Evolutionary conservation across 306 rosid genomes (phyloP), one percentile per base, ranked within the genome.

Genomic region (Pueraria montana): DNA sequence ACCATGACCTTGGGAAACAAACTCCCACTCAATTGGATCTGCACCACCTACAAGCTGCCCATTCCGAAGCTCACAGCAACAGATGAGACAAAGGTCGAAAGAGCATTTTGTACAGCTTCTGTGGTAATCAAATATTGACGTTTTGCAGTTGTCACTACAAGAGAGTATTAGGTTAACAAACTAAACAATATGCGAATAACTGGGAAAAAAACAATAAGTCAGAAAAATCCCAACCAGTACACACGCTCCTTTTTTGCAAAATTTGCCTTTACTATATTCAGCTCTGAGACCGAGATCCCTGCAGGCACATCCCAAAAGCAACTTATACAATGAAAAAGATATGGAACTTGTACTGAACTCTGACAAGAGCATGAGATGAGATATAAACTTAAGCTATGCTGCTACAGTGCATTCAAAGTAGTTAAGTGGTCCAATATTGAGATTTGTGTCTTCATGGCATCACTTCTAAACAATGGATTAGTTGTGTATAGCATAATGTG

Each of bases 171-270:
- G 4, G 34, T 30, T 30, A 30, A 5, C 34, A n/a, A 81, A 66
- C 34, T 20, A 53, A 48, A 64, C 8, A 65, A n/a, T n/a, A 20
- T 8, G 17, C 21, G 78, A 38, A 65, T 45, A 72, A 48, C 40
- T 38, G 12, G 55, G 18, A n/a, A n/a, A n/a, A n/a, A n/a, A n/a
- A n/a, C n/a, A 67, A 72, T 18, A 56, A 42, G 27, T 18, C n/a
- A 72, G 42, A 76, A 9, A 27, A 52, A 30, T 18, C 21, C 78
- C 62, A 83, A 94, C 98, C 98, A 95, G 76, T 83, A 92, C 64
- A 89, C 76, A 16, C 98, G 94, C 84, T 93, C 97, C 5, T 90
- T n/a, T 13, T 10, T 14, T 2, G 14, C 0, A 38, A 3, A 65
- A 38, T 67, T 61, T 26, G 82, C 42, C 63, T 24, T 10, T 30